Evolutionary conservation across 1,284 basidiomycete genomes (phyloP).

Genomic region (Moesziomyces sp.): DNA sequence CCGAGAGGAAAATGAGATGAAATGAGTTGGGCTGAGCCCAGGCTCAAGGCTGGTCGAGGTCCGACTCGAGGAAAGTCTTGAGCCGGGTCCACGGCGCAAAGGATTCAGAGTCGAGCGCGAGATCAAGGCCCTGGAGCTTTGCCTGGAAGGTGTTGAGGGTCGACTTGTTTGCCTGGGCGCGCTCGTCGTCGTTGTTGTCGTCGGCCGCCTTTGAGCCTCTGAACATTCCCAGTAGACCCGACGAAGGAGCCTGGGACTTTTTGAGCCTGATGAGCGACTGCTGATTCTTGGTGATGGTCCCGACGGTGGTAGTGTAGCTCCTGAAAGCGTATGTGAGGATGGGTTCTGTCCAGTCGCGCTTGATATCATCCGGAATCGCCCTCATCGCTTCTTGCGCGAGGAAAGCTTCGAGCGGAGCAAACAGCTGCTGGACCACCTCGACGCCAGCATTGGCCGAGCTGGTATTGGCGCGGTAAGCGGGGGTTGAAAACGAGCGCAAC

Average conservation of each 20-base stretch:
- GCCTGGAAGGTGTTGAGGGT: background rate
- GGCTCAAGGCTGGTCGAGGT: slow-evolving; percentile 7
- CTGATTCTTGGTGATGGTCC: slow-evolving; percentile 62
- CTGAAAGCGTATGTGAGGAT: slow-evolving; percentile 33
- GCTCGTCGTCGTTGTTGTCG: background rate
- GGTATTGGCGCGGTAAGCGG: slow-evolving; percentile 73
- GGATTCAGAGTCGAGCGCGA: slow-evolving; percentile 5
- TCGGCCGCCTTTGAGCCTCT: background rate
- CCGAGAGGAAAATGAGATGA: background rate
- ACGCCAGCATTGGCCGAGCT: slow-evolving; percentile 6
- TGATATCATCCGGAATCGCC: background rate
- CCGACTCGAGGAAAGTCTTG: slow-evolving; percentile 12
- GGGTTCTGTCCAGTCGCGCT: slow-evolving; percentile 17
- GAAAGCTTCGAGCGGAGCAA: slow-evolving; percentile 20
- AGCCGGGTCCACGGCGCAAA: slow-evolving; percentile 16
- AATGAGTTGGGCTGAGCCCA: background rate
- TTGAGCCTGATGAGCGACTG: slow-evolving; percentile 61
- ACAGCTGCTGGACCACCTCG: slow-evolving; percentile 27
- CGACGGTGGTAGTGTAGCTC: slow-evolving; percentile 47
- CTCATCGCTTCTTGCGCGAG: background rate
- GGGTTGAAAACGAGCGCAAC: slow-evolving; percentile 86
- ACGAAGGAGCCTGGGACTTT: slow-evolving; percentile 18
- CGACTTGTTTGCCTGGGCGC: slow-evolving; percentile 8
- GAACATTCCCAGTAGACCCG: slow-evolving; percentile 15
- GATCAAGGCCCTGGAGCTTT: background rate